Conservation (phyloP, 805 yeast species). For the Yarrowia hollandica region DNA sequence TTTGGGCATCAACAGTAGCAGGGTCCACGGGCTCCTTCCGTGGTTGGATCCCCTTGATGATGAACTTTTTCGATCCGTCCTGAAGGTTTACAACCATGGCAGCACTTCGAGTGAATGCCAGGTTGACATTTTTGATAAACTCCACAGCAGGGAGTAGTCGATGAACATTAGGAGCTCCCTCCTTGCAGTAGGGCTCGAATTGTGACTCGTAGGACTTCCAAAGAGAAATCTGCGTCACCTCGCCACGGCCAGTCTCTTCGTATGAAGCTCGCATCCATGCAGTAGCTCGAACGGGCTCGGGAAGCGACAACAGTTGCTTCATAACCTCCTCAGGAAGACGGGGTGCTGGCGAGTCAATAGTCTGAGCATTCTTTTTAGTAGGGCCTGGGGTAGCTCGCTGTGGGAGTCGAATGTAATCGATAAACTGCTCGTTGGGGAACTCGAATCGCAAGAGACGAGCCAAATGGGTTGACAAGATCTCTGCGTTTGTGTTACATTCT, state of each 20-base stretch:
- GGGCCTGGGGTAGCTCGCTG: slow-evolving; percentile 64
- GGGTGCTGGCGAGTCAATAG: slow-evolving; percentile 44
- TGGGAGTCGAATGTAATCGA: slow-evolving; percentile 44
- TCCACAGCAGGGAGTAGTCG: slow-evolving; percentile 90
- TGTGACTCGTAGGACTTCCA: slow-evolving; percentile 95
- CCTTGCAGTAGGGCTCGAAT: slow-evolving; percentile 60
- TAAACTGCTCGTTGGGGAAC: slow-evolving; percentile 35
- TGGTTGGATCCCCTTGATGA: slow-evolving; percentile 93
- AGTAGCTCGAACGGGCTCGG: slow-evolving; percentile 89
- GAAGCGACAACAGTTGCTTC: slow-evolving; percentile 59
- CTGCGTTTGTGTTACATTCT: slow-evolving; percentile 47
- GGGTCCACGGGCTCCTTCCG: slow-evolving; percentile 48
- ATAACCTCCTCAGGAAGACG: slow-evolving; percentile 55
- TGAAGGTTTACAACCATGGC: slow-evolving; percentile 85
- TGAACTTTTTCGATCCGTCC: slow-evolving; percentile 72
- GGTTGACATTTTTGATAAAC: slow-evolving; percentile 89
- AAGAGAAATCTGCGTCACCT: slow-evolving; percentile 89
- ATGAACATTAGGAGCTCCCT: slow-evolving; percentile 46
- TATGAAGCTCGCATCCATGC: slow-evolving; percentile 93
- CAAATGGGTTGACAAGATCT: slow-evolving; percentile 55
- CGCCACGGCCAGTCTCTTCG: slow-evolving; percentile 72
- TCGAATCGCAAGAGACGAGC: slow-evolving; percentile 59
- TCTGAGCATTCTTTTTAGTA: slow-evolving; percentile 45
- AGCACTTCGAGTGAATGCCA: slow-evolving; percentile 81
- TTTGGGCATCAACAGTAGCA: slow-evolving; percentile 32